These are phyloP conservation scores for Scenedesmus sp. DNA, from an alignment of 163 green algal genomes.

Conservation along the genomic window DNA sequence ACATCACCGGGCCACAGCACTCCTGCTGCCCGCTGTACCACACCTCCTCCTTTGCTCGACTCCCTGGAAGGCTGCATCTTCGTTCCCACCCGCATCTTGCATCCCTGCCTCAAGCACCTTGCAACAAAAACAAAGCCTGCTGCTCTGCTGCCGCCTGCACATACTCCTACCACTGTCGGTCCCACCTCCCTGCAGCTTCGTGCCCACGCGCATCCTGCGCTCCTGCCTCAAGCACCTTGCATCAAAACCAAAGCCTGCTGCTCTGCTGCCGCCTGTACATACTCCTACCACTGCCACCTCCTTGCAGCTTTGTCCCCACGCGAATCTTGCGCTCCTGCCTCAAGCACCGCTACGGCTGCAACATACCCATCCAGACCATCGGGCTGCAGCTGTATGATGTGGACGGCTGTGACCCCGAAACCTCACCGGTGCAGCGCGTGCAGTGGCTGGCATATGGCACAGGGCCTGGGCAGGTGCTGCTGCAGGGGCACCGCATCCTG, in stretches of 20 bases:
- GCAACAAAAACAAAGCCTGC: too few relatives aligned
- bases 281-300: neutral
- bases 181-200: constrained; percentile 1
- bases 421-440: constrained; percentile 13
- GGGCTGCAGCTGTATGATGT: constrained; percentile 32
- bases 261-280: neutral
- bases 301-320: constrained; percentile 30
- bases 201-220: constrained; percentile 36
- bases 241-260: too few relatives aligned
- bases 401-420: neutral
- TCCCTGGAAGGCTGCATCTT: neutral
- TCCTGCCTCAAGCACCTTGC: constrained; percentile 8
- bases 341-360: constrained; percentile 3
- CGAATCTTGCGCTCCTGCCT: constrained; percentile 32
- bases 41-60: too few relatives aligned
- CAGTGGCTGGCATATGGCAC: constrained; percentile 48
- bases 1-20: too few relatives aligned
- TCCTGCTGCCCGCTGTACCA: too few relatives aligned
- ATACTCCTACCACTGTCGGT: neutral
- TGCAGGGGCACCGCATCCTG: constrained; percentile 59
- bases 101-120: constrained; percentile 3
- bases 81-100: constrained; percentile 35
- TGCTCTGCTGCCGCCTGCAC: neutral
- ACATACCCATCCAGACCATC: constrained; percentile 33
- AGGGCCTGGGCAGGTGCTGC: constrained; percentile 35